Base-by-base conservation (phyloP, 1,284 basidiomycete species). In the Phlebopus sp. region DNA sequence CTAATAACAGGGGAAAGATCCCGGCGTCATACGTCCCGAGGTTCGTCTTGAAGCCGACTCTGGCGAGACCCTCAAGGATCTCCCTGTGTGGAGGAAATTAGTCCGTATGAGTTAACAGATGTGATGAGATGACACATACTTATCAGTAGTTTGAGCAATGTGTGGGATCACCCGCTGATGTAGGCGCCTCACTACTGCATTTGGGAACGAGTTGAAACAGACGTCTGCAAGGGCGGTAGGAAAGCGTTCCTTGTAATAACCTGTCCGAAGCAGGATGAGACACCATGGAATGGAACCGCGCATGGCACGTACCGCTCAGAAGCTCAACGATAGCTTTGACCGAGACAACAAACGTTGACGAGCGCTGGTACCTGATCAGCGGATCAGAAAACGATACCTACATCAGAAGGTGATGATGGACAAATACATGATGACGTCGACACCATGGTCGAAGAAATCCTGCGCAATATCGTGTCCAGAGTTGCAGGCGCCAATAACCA, bases 31-130 rank as follows among this genome's bases (percentile, higher is more conserved):
- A 59, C 5, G 52, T 51, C 9, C 76, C 77, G 7, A 64, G 52
- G 52, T 71, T 72, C 0, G 67, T 60, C 51, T 69, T 69, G 67
- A 79, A 79, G 0, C 77, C 76, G 13, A 62, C 73, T 47, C 63
- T 67, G 18, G 66, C 58, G 5, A 79, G 66, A 3, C 73, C 73
- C 0, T 74, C 67, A 3, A 75, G 53, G 13, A 69, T 51, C 4
- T 68, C 70, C 49, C 64, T 17, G 14, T 43, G 37, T 3, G 1
- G 5, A 27, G 13, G 32, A 0, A 11, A 17, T 15, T 5, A 40
- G 11, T 14, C 19, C 8, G 36, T 49, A 23, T 2, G 32, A 7
- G 9, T 31, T 3, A 17, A 2, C 13, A 13, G 4, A 3, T 14
- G 34, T 9, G 8, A 4, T 9, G 1, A 18, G 7, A 0, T 11